Conservation (phyloP, 2,329 filamentous ascomycete genomes). For the Remersonia thermophila region DNA sequence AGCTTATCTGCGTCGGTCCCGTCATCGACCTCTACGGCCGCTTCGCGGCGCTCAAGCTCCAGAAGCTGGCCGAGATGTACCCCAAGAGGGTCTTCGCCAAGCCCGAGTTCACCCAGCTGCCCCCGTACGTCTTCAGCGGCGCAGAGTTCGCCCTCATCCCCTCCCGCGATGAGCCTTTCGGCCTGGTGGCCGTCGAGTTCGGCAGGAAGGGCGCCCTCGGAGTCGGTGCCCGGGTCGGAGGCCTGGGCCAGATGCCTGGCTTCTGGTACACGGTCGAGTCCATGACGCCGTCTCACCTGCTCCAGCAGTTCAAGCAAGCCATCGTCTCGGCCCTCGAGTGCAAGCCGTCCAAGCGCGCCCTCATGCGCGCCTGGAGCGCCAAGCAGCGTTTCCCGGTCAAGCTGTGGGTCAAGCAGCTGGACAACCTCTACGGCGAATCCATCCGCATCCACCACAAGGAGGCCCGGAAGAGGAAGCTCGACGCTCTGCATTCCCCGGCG, state of each 20-base stretch:
- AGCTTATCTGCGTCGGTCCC: conserved; percentile 51
- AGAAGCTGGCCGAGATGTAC: conserved; percentile 52
- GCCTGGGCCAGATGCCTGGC: conserved; percentile 58
- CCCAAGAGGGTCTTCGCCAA: conserved; percentile 55
- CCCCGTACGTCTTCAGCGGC: conserved; percentile 55
- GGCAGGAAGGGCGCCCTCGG: conserved; percentile 56
- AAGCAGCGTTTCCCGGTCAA: conserved; percentile 56
- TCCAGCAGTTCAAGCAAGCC: conserved; percentile 52
- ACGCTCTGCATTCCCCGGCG: conserved; percentile 10
- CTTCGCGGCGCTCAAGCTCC: conserved; percentile 53
- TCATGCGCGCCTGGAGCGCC: conserved; percentile 53
- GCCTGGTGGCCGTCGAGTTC: conserved; percentile 56
- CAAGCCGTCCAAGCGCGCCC: conserved; percentile 39
- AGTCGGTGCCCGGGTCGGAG: conserved; percentile 53
- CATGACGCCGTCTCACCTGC: conserved; percentile 47
- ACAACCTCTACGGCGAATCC: conserved; percentile 46
- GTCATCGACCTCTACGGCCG: conserved; percentile 57
- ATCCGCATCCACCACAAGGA: conserved; percentile 37
- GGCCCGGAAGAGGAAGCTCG: conserved; percentile 18
- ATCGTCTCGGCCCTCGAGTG: conserved; percentile 50
- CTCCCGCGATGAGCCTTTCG: conserved; percentile 57
- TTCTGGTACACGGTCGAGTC: conserved; percentile 62
- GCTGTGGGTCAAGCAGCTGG: conserved; percentile 53
- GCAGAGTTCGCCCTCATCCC: conserved; percentile 58
- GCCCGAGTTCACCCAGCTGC: conserved; percentile 54